Evolutionary conservation across 2,329 filamentous ascomycete genomes (phyloP), one percentile per base, ranked within the genome.

Genomic region (Sporothrix pseudoabietina): DNA sequence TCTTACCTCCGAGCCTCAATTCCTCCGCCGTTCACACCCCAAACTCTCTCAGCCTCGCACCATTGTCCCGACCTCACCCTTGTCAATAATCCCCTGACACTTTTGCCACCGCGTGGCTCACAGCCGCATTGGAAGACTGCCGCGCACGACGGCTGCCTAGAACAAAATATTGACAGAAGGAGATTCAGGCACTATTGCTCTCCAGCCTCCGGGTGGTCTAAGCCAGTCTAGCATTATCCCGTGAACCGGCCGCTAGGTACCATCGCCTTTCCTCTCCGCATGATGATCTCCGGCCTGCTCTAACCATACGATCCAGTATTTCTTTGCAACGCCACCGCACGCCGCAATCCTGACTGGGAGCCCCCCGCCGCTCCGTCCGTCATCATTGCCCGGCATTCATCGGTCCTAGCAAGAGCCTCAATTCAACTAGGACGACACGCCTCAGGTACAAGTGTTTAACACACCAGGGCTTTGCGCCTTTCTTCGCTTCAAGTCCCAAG

Each of bases 61-160:
- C 16, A 32, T 41, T 59, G 52, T 26, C 30, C 69, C 54, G 10
- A 32, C 22, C 55, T 30, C 30, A 57, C 55, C 41, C 55, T 35
- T 39, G 54, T 71, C 26, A 47, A 30, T 61, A 22, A 26, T 30
- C 22, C 14, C 54, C 41, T 39, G 41, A 44, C 35, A 49, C 26
- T 22, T 55, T 61, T 35, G 54, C 69, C 69, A 71, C 55, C 9
- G 52, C 35, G 16, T 44, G 68, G 12, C 35, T 59, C 69, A 35
- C n/a, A 63, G 69, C 69, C 69, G 19, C 54, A 47, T n/a, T 71
- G 39, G 35, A 39, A 57, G 3, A 49, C 44, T 22, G 47, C 68
- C 68, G 52, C 52, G 68, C 68, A 35, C 49, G n/a, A 22, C 69
- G n/a, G 69, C 69, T 57, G 68, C 52, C 68, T 69, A 41, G 66